These are phyloP conservation scores for Coemansia sp. DNA, from an alignment of 192 early-diverging fungal genomes.

Conservation along the genomic window DNA sequence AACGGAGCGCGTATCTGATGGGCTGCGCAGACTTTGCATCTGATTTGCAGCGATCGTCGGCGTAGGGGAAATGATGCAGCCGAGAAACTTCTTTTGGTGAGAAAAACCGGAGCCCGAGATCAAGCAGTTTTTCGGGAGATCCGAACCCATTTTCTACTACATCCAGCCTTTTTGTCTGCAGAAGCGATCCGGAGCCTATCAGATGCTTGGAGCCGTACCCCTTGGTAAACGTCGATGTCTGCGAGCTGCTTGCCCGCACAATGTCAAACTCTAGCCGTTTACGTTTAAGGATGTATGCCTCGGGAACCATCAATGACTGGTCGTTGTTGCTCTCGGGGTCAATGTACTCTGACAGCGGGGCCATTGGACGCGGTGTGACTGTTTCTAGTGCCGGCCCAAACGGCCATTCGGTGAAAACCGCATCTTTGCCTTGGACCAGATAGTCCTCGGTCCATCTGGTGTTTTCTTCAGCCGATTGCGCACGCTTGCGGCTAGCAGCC, in stretches of 20 bases:
- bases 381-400: conserved; percentile 22
- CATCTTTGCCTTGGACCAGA: conserved; percentile 19
- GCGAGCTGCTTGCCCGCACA: conserved; percentile 18
- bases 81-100: conserved; percentile 77
- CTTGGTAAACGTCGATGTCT: conserved; percentile 64
- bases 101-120: conserved; percentile 77
- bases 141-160: conserved; percentile 64
- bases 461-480: conserved; percentile 2
- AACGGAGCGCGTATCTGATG: conserved; percentile 18
- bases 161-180: conserved; percentile 74
- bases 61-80: conserved; percentile 77
- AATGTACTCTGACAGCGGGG: conserved; percentile 23
- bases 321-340: conserved; percentile 6
- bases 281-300: conserved; percentile 33
- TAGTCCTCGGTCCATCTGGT: conserved; percentile 17
- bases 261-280: conserved; percentile 39
- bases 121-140: conserved; percentile 63
- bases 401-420: conserved; percentile 32
- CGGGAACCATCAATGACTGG: conserved; percentile 21
- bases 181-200: conserved; percentile 72
- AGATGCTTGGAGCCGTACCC: conserved; percentile 81
- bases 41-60: conserved; percentile 8
- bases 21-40: conserved; percentile 3
- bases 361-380: not conserved
- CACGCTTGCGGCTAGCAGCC: conserved; percentile 16